Evolutionary conservation across 2,329 filamentous ascomycete species (phyloP), one percentile per base, ranked within the genome.

Genomic region (Exophiala sp.): DNA sequence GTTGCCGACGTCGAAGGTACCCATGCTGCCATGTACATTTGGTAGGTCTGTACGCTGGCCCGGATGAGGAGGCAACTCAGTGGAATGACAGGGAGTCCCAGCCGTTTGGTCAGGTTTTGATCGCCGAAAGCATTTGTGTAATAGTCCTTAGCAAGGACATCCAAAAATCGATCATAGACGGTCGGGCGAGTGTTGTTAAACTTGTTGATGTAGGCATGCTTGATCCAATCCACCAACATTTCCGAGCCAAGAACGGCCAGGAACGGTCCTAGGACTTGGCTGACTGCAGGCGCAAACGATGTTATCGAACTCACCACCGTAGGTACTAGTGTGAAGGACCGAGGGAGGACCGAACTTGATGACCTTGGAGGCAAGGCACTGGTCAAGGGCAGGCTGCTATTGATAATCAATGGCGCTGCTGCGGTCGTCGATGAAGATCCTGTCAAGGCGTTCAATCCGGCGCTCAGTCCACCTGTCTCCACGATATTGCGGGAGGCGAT

Each of bases 121-220:
- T 94, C 86, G 10, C 84, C 82, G 64, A 98, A 98, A 2, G 91
- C 91, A 45, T 96, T 91, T 1, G 89, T 91, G 65, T 98, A 98
- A 69, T 98, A 98, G 66, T 98, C 93, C 67, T 97, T 97, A 58
- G 89, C 90, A 6, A 98, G 73, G 3, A 98, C 87, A 64, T 98
- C 94, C 13, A 97, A 78, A 64, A 93, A 95, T 19, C 89, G 82
- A 45, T 82, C 80, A 66, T 98, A 98, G 48, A 98, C 86, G 5
- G 79, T 81, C 2, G 93, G 93, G 57, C 93, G 91, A 59, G 90
- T 89, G 61, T 95, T 95, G 74, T 98, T 98, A 73, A 98, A 98
- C 65, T 98, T 98, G 65, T 84, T 90, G 65, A 98, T 94, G 65
- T 97, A 98, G 18, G 88, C 88, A 65, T 98, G 94, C 68, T 98